Conservation (phyloP, 2,329 filamentous ascomycete genomes). For the Talaromyces sp. region DNA sequence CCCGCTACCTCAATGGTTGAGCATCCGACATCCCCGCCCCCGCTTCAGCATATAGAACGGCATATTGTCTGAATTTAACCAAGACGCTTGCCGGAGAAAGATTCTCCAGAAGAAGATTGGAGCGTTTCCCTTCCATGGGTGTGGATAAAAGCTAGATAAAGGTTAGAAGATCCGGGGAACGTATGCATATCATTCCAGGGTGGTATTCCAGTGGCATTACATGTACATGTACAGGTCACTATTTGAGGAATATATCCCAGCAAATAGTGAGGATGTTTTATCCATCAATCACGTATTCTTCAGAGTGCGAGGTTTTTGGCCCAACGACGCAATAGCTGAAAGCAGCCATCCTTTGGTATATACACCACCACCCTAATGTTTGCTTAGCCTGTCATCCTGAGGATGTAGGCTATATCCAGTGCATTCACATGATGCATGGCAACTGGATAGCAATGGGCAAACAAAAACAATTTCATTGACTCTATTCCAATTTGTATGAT, state of each 20-base stretch:
- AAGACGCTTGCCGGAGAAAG: not conserved
- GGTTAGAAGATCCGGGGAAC: not conserved
- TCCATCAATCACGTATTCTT: not conserved
- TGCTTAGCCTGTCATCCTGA: no score
- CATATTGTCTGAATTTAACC: not conserved
- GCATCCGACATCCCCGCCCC: slow-evolving; percentile 2
- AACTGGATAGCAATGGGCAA: not conserved
- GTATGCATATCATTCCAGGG: not conserved
- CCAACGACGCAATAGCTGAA: not conserved
- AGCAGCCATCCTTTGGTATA: no score
- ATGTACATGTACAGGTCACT: not conserved
- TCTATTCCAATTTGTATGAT: not conserved
- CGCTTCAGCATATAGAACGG: not conserved
- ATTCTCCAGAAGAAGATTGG: not conserved
- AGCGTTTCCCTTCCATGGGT: not conserved
- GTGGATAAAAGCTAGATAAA: not conserved
- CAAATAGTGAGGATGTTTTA: not conserved
- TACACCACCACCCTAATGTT: no score
- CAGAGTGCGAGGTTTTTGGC: not conserved
- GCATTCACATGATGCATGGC: not conserved
- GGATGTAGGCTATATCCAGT: no score
- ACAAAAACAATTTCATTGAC: not conserved
- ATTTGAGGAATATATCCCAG: not conserved
- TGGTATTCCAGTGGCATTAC: not conserved
- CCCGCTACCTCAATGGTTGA: not conserved